Evolutionary conservation across 1,284 basidiomycete species (phyloP).

Genomic region (Irpex sp.): DNA sequence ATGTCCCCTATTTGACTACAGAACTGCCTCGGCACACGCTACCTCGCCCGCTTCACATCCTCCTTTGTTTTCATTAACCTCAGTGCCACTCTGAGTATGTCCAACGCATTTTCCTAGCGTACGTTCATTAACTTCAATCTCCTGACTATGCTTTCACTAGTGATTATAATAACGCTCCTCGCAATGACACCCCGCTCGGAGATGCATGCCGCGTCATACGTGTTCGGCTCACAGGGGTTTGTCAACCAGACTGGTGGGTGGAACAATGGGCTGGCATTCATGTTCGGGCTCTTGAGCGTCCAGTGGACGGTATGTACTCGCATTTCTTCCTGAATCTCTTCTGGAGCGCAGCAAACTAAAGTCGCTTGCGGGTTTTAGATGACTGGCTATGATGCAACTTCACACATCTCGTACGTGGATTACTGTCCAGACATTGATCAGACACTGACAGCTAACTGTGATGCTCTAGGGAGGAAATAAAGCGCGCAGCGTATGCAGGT

Average conservation of each 20-base stretch:
- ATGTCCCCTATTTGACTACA: slow-evolving; percentile 18
- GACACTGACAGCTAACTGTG: background rate
- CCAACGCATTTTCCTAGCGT: background rate
- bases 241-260: slow-evolving; percentile 78
- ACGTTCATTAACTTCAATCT: background rate
- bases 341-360: too few relatives aligned
- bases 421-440: background rate
- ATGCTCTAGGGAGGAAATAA: slow-evolving; percentile 74
- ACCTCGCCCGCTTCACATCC: slow-evolving; percentile 75
- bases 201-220: slow-evolving; percentile 79
- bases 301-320: slow-evolving; percentile 75
- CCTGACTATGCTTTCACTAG: slow-evolving; percentile 28
- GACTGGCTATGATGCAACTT: slow-evolving; percentile 68
- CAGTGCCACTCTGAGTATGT: slow-evolving; percentile 62
- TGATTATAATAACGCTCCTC: slow-evolving; percentile 84
- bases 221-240: slow-evolving; percentile 71
- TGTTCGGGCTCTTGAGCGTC: slow-evolving; percentile 86
- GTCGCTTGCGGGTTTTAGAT: background rate
- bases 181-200: slow-evolving; percentile 73
- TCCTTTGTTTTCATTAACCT: slow-evolving; percentile 89
- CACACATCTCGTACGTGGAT: slow-evolving; percentile 78
- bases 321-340: background rate
- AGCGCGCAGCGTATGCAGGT: slow-evolving; percentile 84
- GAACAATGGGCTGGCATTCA: slow-evolving; percentile 79
- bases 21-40: slow-evolving; percentile 82